These are phyloP conservation scores for Carex cristatella DNA, from an alignment of 176 grass and related monocot species.

Conservation along the genomic window DNA sequence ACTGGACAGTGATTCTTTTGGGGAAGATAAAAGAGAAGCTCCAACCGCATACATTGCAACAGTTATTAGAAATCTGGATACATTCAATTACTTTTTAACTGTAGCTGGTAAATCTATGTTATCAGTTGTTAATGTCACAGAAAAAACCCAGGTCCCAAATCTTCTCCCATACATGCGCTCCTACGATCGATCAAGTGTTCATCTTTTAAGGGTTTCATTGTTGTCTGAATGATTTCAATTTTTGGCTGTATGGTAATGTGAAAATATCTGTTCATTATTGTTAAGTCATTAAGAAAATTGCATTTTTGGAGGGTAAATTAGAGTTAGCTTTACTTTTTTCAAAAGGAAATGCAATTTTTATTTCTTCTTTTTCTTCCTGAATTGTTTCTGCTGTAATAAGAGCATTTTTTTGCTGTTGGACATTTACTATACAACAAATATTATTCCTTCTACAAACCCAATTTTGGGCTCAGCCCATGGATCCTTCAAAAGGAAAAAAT, in stretches of 20 bases:
- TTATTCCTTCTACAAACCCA: background rate
- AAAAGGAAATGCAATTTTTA: no score
- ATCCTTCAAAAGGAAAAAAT: background rate
- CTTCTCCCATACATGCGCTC: slow-evolving; percentile 74
- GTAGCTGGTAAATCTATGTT: slow-evolving; percentile 41
- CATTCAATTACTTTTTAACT: slow-evolving; percentile 65
- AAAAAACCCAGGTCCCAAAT: slow-evolving; percentile 26
- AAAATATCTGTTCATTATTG: background rate
- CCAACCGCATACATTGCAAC: slow-evolving; percentile 72
- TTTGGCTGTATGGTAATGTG: background rate
- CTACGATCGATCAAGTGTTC: slow-evolving; percentile 66
- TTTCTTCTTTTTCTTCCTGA: background rate
- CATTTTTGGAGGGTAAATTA: background rate
- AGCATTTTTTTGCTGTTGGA: background rate
- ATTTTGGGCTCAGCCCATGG: background rate
- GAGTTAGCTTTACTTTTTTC: background rate
- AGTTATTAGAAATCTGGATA: slow-evolving; percentile 57
- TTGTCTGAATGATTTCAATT: slow-evolving; percentile 4
- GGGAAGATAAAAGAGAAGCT: background rate
- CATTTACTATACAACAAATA: background rate
- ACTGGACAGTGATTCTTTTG: slow-evolving; percentile 14
- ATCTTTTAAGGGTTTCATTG: slow-evolving; percentile 46
- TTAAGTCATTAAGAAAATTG: background rate
- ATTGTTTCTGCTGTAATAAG: background rate
- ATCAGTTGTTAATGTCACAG: slow-evolving; percentile 49